Conservation (phyloP, 164 flowering plant species). For the Dillenia suffruticosa region DNA sequence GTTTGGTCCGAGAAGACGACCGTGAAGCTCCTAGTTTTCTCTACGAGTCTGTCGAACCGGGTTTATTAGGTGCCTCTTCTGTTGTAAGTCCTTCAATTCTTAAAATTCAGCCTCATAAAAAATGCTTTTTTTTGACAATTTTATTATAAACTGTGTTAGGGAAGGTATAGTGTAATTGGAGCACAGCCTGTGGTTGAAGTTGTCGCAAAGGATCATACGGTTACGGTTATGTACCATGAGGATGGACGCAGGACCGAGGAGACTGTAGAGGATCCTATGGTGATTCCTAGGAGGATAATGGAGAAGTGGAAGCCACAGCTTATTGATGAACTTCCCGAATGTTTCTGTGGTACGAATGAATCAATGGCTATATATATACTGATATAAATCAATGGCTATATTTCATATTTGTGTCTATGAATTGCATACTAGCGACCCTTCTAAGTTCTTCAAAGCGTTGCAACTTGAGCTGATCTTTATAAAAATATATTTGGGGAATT, state of each 20-base stretch:
- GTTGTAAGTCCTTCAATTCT: slow-evolving; percentile 35
- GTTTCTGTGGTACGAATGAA: slow-evolving; percentile 59
- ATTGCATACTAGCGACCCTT: too few species aligned
- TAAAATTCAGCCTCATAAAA: too few species aligned
- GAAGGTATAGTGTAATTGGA: slow-evolving; percentile 84
- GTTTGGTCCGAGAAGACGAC: slow-evolving; percentile 77
- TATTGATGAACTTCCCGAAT: slow-evolving; percentile 72
- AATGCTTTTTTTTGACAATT: neutral
- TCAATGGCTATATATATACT: too few species aligned
- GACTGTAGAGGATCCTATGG: slow-evolving; percentile 71
- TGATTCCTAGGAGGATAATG: slow-evolving; percentile 55
- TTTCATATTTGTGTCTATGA: too few species aligned
- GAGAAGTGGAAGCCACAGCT: slow-evolving; percentile 66
- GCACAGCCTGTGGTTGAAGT: slow-evolving; percentile 84
- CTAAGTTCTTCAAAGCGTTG: too few species aligned
- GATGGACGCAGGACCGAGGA: slow-evolving; percentile 59
- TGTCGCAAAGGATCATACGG: slow-evolving; percentile 71
- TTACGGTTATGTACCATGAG: slow-evolving; percentile 70
- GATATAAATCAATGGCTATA: too few species aligned
- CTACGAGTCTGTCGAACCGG: slow-evolving; percentile 81
- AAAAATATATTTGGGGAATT: neutral
- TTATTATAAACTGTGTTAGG: slow-evolving; percentile 33
- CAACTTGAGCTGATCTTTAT: too few species aligned
- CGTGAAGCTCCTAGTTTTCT: slow-evolving; percentile 81
- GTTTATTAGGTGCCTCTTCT: slow-evolving; percentile 30